Percentiles rank a stretch among this genome's conserved stretches.
These are phyloP conservation scores for Lipomyces mesembrius DNA, from an alignment of 805 yeast species.

Conservation along the genomic window DNA sequence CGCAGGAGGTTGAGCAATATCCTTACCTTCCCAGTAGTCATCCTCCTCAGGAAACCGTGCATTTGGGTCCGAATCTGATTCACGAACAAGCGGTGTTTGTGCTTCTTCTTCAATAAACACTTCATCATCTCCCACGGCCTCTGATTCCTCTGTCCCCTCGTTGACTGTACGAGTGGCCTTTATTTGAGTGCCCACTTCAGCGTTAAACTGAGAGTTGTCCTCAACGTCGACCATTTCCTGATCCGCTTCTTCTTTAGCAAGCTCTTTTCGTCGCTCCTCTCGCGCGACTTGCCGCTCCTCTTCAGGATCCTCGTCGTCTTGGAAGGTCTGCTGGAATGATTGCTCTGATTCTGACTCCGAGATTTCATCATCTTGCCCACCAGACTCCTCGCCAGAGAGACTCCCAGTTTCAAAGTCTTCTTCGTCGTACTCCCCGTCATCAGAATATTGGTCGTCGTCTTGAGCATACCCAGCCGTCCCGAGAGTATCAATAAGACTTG, in stretches of 20 bases:
- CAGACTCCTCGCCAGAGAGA: neutral
- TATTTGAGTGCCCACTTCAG: neutral
- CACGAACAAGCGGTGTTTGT: constrained; percentile 28
- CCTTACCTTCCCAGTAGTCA: constrained; percentile 14
- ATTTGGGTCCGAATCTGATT: constrained; percentile 33
- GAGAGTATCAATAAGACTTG: neutral
- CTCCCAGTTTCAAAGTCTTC: constrained; percentile 7
- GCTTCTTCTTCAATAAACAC: constrained; percentile 30
- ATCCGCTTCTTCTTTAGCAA: constrained; percentile 15
- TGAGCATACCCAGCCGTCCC: neutral
- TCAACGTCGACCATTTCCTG: constrained; percentile 1
- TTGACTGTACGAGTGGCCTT: neutral
- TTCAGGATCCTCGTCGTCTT: constrained; percentile 24
- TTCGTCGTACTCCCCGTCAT: constrained; percentile 3
- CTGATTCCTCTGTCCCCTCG: neutral
- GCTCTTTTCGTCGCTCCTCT: constrained; percentile 16
- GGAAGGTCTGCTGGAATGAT: constrained; percentile 6
- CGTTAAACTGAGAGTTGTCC: neutral
- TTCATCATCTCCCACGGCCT: constrained; percentile 15
- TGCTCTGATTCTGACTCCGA: constrained; percentile 2
- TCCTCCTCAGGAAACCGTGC: constrained; percentile 27
- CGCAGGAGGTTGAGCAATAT: neutral
- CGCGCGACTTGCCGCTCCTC: constrained; percentile 11
- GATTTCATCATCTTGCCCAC: neutral
- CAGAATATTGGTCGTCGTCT: constrained; percentile 4